Evolutionary conservation across 495 filamentous ascomycete species (phyloP).

Genomic region (Xylona heveae): DNA sequence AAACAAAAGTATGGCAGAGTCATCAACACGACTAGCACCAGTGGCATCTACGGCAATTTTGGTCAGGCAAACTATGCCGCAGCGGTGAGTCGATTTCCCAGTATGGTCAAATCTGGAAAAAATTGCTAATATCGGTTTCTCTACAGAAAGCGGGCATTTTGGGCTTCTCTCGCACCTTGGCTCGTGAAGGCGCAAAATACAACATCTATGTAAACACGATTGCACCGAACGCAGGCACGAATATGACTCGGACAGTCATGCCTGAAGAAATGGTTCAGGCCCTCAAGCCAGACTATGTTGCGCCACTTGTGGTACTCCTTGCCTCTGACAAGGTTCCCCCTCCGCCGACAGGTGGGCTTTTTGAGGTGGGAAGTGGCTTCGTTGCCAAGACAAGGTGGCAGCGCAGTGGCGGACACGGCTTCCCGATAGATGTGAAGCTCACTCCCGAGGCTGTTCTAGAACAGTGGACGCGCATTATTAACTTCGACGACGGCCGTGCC

Average conservation of each 20-base stretch:
- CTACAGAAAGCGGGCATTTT: slow-evolving; percentile 73
- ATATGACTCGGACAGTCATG: slow-evolving; percentile 88
- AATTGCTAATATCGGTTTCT: slow-evolving; percentile 1
- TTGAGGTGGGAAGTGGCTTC: slow-evolving; percentile 94
- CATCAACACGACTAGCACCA: slow-evolving; percentile 89
- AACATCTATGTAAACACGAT: slow-evolving; percentile 99
- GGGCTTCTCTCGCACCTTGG: slow-evolving; percentile 81
- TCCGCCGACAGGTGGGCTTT: slow-evolving; percentile 73
- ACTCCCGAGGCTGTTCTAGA: slow-evolving; percentile 70
- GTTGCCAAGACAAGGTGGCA: slow-evolving; percentile 85
- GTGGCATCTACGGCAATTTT: slow-evolving; percentile 97
- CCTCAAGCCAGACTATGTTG: slow-evolving; percentile 98
- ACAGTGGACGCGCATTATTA: slow-evolving; percentile 56
- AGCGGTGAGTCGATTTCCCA: slow-evolving; percentile 42
- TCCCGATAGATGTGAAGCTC: slow-evolving; percentile 73
- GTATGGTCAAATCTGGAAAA: background rate
- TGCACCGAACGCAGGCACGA: slow-evolving; percentile 89
- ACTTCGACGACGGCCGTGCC: slow-evolving; percentile 78
- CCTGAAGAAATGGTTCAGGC: slow-evolving; percentile 97
- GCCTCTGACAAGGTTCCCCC: slow-evolving; percentile 74
- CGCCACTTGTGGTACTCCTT: slow-evolving; percentile 72
- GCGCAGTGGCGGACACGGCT: slow-evolving; percentile 71
- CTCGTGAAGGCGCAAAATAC: slow-evolving; percentile 87
- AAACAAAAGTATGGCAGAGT: slow-evolving; percentile 98
- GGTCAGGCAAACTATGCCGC: slow-evolving; percentile 96